These are phyloP conservation scores for Fusarium sororula DNA, from an alignment of 2,329 filamentous ascomycete genomes.

Conservation along the genomic window DNA sequence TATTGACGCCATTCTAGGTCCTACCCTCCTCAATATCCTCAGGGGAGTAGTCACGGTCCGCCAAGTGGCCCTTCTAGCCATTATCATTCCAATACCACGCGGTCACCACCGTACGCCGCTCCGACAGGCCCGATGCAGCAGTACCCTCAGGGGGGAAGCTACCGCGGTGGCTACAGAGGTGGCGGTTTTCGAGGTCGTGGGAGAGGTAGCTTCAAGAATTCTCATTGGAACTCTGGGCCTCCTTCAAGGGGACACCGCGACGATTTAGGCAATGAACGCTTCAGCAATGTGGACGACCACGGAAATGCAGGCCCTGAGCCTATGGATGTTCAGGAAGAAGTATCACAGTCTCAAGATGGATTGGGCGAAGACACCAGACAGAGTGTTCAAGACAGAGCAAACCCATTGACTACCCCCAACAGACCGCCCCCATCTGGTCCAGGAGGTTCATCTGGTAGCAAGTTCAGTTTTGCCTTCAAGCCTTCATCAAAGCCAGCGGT, in stretches of 20 bases:
- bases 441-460: conserved; percentile 66
- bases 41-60: conserved; percentile 58
- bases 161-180: conserved; percentile 59
- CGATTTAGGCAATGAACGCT: conserved; percentile 31
- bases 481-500: conserved; percentile 68
- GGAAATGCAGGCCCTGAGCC: conserved; percentile 22
- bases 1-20: conserved; percentile 55
- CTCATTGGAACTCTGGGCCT: conserved; percentile 66
- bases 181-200: conserved; percentile 69
- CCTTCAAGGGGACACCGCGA: conserved; percentile 37
- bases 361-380: conserved; percentile 38
- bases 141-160: conserved; percentile 57
- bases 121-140: conserved; percentile 67
- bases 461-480: conserved; percentile 96
- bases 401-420: conserved; percentile 63
- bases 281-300: conserved; percentile 25
- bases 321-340: conserved; percentile 27
- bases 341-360: conserved; percentile 36
- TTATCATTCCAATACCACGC: conserved; percentile 59
- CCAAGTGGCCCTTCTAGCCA: conserved; percentile 63
- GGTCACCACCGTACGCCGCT: conserved; percentile 64
- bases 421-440: conserved; percentile 64
- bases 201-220: conserved; percentile 71
- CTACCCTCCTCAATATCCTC: conserved; percentile 69
- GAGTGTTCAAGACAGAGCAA: conserved; percentile 55